Percentiles rank a stretch among this genome's conserved stretches.
Conservation (phyloP, 2,329 filamentous ascomycete species). For the Sclerotinia nivalis region DNA sequence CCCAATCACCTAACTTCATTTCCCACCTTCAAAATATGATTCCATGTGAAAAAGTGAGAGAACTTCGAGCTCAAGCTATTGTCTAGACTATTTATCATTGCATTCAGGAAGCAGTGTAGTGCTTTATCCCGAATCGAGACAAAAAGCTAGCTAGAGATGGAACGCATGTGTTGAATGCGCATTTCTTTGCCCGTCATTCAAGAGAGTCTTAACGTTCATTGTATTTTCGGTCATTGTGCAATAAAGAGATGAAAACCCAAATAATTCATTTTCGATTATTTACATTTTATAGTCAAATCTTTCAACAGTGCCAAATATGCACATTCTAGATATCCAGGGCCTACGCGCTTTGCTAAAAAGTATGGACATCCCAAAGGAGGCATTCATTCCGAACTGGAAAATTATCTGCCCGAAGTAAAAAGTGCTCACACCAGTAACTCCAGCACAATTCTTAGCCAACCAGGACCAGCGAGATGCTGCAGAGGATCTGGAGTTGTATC, state of each 20-base stretch:
- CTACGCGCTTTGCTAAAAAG: constrained; percentile 8
- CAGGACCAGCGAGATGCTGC: background rate
- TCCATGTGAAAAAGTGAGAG: background rate
- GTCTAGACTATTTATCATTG: no score
- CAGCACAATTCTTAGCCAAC: background rate
- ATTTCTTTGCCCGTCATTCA: background rate
- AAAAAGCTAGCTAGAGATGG: background rate
- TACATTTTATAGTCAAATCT: background rate
- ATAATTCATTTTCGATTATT: background rate
- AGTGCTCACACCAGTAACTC: constrained; percentile 12
- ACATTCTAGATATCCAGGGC: background rate
- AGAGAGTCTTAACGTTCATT: background rate
- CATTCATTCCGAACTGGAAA: background rate
- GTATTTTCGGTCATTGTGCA: background rate
- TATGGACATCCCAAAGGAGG: constrained; percentile 10
- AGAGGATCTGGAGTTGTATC: background rate
- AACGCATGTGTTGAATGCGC: background rate
- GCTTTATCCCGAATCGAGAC: background rate
- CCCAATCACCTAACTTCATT: background rate
- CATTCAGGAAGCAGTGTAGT: background rate
- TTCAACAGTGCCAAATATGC: background rate
- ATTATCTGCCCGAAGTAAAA: constrained; percentile 3
- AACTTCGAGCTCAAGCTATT: no score
- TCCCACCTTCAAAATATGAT: background rate
- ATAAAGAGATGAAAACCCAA: background rate